Conservation (phyloP, 176 grass and related monocot species). For the Oryza australiensis region DNA sequence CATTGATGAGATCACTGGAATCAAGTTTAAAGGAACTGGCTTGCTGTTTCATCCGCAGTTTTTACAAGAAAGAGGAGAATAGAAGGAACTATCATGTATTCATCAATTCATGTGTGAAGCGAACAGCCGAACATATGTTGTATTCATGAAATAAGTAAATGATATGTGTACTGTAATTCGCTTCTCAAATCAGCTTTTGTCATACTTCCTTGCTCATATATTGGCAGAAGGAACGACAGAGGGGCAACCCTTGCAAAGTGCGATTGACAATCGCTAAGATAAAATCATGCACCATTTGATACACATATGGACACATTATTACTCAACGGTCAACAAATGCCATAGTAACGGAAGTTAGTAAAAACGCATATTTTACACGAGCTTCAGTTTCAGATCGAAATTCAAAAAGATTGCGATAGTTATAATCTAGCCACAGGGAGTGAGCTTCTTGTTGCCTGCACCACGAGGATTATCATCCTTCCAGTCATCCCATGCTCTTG, state of each 20-base stretch:
- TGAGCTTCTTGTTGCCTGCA: constrained; percentile 96
- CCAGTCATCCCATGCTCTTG: constrained; percentile 89
- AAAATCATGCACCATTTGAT: no score
- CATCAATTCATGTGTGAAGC: no score
- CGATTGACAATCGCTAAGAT: no score
- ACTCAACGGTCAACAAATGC: not conserved
- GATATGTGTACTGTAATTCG: not conserved
- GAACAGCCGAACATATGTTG: no score
- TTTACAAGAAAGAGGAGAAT: not conserved
- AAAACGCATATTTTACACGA: not conserved
- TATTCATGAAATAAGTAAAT: not conserved
- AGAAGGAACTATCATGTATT: not conserved
- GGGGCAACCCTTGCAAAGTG: no score
- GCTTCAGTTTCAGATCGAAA: not conserved
- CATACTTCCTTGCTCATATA: no score
- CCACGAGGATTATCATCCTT: constrained; percentile 95
- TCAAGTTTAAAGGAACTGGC: not conserved
- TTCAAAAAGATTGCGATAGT: not conserved
- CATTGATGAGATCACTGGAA: not conserved
- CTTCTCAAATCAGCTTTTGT: no score
- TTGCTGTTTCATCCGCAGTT: not conserved
- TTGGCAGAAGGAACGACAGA: not conserved
- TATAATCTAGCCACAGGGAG: constrained; percentile 65
- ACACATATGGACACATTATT: no score
- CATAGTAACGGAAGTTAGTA: not conserved